These are phyloP conservation scores for Silene latifolia DNA, from an alignment of 148 eudicot genomes.

Conservation along the genomic window DNA sequence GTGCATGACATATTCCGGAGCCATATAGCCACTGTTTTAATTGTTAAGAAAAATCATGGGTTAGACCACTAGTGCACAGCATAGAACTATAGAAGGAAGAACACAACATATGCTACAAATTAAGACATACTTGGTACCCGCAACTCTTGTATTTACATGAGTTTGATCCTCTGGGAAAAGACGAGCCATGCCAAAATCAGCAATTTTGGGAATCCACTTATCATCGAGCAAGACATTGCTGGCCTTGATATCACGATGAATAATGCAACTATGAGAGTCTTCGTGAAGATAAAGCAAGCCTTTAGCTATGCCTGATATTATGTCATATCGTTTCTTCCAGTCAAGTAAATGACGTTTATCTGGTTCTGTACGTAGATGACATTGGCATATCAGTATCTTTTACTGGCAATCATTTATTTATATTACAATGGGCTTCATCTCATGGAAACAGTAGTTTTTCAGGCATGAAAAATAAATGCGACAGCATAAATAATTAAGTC, in stretches of 20 bases:
- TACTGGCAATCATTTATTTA: neutral
- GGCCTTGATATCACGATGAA: slow-evolving; percentile 88
- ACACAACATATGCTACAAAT: neutral
- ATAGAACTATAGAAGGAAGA: neutral
- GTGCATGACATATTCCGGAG: slow-evolving; percentile 80
- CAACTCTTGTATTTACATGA: slow-evolving; percentile 81
- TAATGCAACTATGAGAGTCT: slow-evolving; percentile 58
- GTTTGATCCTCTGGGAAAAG: slow-evolving; percentile 80
- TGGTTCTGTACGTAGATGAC: slow-evolving; percentile 33
- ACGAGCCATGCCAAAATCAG: slow-evolving; percentile 94
- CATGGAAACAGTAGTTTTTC: too few relatives aligned
- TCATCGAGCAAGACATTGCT: slow-evolving; percentile 82
- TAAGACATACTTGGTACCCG: slow-evolving; percentile 79
- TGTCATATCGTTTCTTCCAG: slow-evolving; percentile 69
- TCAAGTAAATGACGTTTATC: slow-evolving; percentile 45
- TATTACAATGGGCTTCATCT: too few relatives aligned
- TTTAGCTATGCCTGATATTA: slow-evolving; percentile 59
- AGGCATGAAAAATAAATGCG: too few relatives aligned
- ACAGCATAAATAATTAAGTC: neutral
- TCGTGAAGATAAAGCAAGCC: slow-evolving; percentile 88
- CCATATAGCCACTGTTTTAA: slow-evolving; percentile 82
- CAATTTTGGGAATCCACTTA: slow-evolving; percentile 86
- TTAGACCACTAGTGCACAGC: slow-evolving; percentile 18
- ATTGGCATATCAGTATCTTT: neutral
- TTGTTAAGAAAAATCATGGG: neutral